Percentiles rank a stretch among this genome's conserved stretches.
Conservation (phyloP, 371 early-diverging fungal genomes). For the Apophysomyces trapeziformis region DNA sequence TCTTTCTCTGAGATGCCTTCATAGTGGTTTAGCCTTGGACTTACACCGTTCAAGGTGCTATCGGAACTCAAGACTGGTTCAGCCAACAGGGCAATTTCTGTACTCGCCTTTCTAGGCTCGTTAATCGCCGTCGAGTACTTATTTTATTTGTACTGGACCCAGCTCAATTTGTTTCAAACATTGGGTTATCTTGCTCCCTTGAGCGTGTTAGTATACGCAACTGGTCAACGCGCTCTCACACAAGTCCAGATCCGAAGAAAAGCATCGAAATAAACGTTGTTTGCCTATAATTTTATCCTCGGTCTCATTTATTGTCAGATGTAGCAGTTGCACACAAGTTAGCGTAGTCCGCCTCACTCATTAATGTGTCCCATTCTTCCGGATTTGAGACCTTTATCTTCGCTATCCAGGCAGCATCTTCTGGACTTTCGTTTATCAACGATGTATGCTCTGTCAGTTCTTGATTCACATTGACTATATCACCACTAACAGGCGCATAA, state of each 20-base stretch:
- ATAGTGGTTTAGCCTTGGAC: slow-evolving; percentile 62
- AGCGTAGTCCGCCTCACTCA: slow-evolving; percentile 69
- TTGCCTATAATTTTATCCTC: slow-evolving; percentile 1
- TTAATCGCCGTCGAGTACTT: slow-evolving; percentile 62
- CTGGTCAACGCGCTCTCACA: slow-evolving; percentile 65
- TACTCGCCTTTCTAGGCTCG: slow-evolving; percentile 60
- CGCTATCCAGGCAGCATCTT: slow-evolving; percentile 81
- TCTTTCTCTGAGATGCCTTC: background rate
- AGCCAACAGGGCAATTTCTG: slow-evolving; percentile 39
- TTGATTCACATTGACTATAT: slow-evolving; percentile 72
- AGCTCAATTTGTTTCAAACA: slow-evolving; percentile 72
- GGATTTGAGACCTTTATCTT: slow-evolving; percentile 73
- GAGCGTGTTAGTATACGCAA: slow-evolving; percentile 55
- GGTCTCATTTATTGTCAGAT: slow-evolving; percentile 18
- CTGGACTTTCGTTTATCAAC: slow-evolving; percentile 72
- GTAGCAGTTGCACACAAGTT: slow-evolving; percentile 28
- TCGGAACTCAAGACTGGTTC: slow-evolving; percentile 31
- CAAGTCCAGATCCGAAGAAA: slow-evolving; percentile 46
- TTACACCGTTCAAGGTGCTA: slow-evolving; percentile 48
- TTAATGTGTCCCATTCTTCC: slow-evolving; percentile 63
- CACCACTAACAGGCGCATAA: slow-evolving; percentile 79
- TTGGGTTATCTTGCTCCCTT: slow-evolving; percentile 64
- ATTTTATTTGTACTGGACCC: slow-evolving; percentile 73
- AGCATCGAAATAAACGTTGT: slow-evolving; percentile 10
- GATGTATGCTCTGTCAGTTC: slow-evolving; percentile 59